phyloP scores from a whole-genome alignment of 768 basidiomycete genomes.

The Omphalotus guepiniiformis region DNA sequence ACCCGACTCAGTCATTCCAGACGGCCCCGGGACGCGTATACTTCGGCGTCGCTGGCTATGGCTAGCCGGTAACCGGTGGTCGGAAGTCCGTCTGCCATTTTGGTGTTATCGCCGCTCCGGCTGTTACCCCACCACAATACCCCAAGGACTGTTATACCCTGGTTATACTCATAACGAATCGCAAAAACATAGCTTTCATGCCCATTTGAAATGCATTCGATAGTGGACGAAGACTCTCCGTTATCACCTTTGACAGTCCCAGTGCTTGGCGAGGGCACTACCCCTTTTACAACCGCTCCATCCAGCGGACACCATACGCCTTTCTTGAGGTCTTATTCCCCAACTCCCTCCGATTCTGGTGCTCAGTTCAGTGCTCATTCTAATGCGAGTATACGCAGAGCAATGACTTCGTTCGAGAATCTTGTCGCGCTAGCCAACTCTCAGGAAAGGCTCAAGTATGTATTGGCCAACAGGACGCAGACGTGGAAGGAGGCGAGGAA shows the following conservation, averaged over 20 bases:
- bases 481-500: constrained; percentile 66
- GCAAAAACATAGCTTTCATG: too few relatives aligned
- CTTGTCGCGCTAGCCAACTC: constrained; percentile 82
- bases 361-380: constrained; percentile 6
- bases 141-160: too few relatives aligned
- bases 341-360: constrained; percentile 4
- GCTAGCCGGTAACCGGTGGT: too few relatives aligned
- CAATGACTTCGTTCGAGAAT: constrained; percentile 79
- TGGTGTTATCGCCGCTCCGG: too few relatives aligned
- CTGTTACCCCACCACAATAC: too few relatives aligned
- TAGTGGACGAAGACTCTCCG: too few relatives aligned
- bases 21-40: too few relatives aligned
- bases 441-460: constrained; percentile 61
- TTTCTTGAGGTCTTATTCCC: constrained; percentile 2
- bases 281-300: constrained; percentile 1
- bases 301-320: constrained; percentile 6
- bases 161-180: too few relatives aligned
- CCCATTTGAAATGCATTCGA: too few relatives aligned
- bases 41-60: too few relatives aligned
- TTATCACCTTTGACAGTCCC: constrained; percentile 5
- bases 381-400: constrained; percentile 22
- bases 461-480: constrained; percentile 81
- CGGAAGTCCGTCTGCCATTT: too few relatives aligned
- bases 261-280: constrained; percentile 1
- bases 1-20: too few relatives aligned